Conservation (phyloP, 305 asterid species). For the Ajuga reptans region DNA sequence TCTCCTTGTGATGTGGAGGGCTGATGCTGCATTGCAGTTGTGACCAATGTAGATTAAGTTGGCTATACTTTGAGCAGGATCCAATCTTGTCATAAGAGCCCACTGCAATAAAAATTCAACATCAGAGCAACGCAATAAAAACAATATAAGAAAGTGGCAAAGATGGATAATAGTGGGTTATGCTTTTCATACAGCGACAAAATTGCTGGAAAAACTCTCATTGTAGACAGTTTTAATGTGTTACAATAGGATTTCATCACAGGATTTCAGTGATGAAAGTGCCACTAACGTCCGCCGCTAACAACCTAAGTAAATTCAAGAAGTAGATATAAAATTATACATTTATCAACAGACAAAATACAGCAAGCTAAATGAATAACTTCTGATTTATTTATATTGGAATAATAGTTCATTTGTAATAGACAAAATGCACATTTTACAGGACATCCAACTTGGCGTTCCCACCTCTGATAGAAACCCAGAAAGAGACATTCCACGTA, state of each 20-base stretch:
- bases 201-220: background rate
- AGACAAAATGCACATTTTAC: background rate
- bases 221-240: background rate
- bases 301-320: conserved; percentile 6
- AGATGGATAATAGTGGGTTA: conserved; percentile 10
- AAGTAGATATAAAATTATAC: background rate
- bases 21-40: conserved; percentile 69
- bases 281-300: background rate
- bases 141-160: background rate
- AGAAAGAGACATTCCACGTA: conserved; percentile 67
- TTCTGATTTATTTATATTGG: background rate
- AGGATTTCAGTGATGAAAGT: background rate
- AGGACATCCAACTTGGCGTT: conserved; percentile 14
- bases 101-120: conserved; percentile 59
- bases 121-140: conserved; percentile 29
- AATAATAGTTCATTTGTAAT: background rate
- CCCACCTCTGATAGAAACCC: conserved; percentile 89
- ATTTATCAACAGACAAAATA: conserved; percentile 5
- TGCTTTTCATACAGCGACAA: background rate
- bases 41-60: conserved; percentile 84
- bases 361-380: background rate
- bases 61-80: conserved; percentile 82
- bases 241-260: background rate
- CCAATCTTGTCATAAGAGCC: conserved; percentile 90
- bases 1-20: conserved; percentile 69